phyloP scores from a whole-genome alignment of 2,329 filamentous ascomycete genomes.

The Leptodontidium sp. region DNA sequence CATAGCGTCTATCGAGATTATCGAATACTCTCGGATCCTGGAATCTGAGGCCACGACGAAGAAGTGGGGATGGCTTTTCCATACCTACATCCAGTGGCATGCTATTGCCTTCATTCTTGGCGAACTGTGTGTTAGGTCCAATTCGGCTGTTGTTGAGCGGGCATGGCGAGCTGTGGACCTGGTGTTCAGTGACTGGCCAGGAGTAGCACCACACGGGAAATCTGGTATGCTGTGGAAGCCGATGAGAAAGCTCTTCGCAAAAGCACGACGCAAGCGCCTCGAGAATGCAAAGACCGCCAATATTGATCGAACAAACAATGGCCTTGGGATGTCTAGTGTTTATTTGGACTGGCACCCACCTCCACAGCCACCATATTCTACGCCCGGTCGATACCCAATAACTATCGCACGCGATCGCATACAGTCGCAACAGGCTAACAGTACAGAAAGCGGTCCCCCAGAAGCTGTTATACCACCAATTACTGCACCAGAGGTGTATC shows the following conservation, averaged over 20 bases:
- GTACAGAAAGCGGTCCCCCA: not conserved
- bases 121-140: slow-evolving; percentile 49
- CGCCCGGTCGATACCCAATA: slow-evolving; percentile 22
- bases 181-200: slow-evolving; percentile 42
- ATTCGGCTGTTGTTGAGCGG: slow-evolving; percentile 50
- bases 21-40: slow-evolving; percentile 51
- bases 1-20: slow-evolving; percentile 50
- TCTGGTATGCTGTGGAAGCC: slow-evolving; percentile 70
- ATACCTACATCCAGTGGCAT: slow-evolving; percentile 54
- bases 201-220: slow-evolving; percentile 47
- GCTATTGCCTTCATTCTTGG: slow-evolving; percentile 54
- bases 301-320: slow-evolving; percentile 15
- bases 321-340: slow-evolving; percentile 27
- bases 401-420: slow-evolving; percentile 27
- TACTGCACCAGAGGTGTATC: slow-evolving; percentile 6
- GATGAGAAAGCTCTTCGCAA: slow-evolving; percentile 65
- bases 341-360: slow-evolving; percentile 26
- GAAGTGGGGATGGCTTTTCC: slow-evolving; percentile 53
- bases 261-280: slow-evolving; percentile 61
- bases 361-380: slow-evolving; percentile 16
- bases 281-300: slow-evolving; percentile 52
- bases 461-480: slow-evolving; percentile 19
- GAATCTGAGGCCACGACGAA: slow-evolving; percentile 49
- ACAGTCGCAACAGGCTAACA: slow-evolving; percentile 13
- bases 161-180: slow-evolving; percentile 52